These are phyloP conservation scores for Sphaerulina vaccinii DNA, from an alignment of 2,329 filamentous ascomycete genomes.

Conservation along the genomic window DNA sequence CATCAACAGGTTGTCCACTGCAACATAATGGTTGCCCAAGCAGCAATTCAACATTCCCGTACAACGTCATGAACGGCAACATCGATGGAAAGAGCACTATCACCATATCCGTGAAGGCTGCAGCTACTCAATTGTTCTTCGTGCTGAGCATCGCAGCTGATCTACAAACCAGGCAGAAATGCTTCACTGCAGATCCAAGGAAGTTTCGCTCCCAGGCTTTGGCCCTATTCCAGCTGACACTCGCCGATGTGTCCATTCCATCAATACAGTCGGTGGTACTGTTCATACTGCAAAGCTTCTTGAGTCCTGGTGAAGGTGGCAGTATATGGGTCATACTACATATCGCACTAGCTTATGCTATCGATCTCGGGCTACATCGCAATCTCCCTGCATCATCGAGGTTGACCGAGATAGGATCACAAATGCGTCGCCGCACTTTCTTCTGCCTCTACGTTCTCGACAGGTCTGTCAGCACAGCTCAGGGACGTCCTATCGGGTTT, in stretches of 20 bases:
- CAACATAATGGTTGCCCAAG: slow-evolving; percentile 4
- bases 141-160: slow-evolving; percentile 1
- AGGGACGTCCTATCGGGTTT: slow-evolving; percentile 15
- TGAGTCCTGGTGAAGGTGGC: neutral
- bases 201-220: slow-evolving; percentile 1
- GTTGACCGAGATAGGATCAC: neutral
- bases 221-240: neutral
- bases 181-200: neutral
- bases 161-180: neutral
- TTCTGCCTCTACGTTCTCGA: slow-evolving; percentile 8
- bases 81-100: neutral
- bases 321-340: slow-evolving; percentile 7
- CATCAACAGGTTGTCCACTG: neutral
- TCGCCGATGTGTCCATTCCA: slow-evolving; percentile 1
- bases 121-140: slow-evolving; percentile 6
- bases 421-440: slow-evolving; percentile 7
- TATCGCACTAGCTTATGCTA: slow-evolving; percentile 6
- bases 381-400: neutral
- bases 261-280: slow-evolving; percentile 5
- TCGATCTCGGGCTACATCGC: slow-evolving; percentile 8
- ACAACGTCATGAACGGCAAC: neutral
- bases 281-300: slow-evolving; percentile 5
- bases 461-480: slow-evolving; percentile 9
- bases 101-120: neutral
- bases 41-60: neutral